These are phyloP conservation scores for Microascus cirrosus DNA, from an alignment of 2,329 filamentous ascomycete species.

Conservation along the genomic window DNA sequence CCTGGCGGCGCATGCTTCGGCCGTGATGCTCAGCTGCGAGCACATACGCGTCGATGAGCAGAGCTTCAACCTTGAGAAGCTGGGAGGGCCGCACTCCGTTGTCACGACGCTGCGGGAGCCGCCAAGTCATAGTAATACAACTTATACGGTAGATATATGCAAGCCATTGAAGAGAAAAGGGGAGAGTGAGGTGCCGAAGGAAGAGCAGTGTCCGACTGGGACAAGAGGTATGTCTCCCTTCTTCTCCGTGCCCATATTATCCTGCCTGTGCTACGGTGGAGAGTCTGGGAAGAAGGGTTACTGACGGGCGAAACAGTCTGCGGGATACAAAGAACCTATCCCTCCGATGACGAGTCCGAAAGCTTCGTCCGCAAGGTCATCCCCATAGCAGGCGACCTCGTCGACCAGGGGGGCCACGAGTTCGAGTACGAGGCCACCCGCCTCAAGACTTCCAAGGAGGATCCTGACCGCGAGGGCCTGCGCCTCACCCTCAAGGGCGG, in stretches of 20 bases:
- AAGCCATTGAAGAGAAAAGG: constrained; percentile 50
- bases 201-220: constrained; percentile 55
- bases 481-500: constrained; percentile 57
- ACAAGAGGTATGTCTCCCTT: constrained; percentile 45
- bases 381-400: constrained; percentile 64
- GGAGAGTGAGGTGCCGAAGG: constrained; percentile 29
- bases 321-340: constrained; percentile 53
- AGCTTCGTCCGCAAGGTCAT: constrained; percentile 46
- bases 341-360: constrained; percentile 28
- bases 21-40: constrained; percentile 49
- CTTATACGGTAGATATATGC: constrained; percentile 75
- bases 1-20: constrained; percentile 21
- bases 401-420: constrained; percentile 40
- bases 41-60: constrained; percentile 46
- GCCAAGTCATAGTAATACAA: constrained; percentile 55
- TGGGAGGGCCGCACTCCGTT: constrained; percentile 59
- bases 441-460: constrained; percentile 52
- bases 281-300: background rate
- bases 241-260: background rate
- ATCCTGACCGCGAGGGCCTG: constrained; percentile 61
- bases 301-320: constrained; percentile 45
- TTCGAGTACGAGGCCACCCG: constrained; percentile 57
- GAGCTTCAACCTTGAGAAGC: constrained; percentile 51
- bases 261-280: background rate
- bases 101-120: constrained; percentile 44